These are phyloP conservation scores for Cladophialophora immunda DNA, from an alignment of 2,329 filamentous ascomycete genomes.

Conservation along the genomic window DNA sequence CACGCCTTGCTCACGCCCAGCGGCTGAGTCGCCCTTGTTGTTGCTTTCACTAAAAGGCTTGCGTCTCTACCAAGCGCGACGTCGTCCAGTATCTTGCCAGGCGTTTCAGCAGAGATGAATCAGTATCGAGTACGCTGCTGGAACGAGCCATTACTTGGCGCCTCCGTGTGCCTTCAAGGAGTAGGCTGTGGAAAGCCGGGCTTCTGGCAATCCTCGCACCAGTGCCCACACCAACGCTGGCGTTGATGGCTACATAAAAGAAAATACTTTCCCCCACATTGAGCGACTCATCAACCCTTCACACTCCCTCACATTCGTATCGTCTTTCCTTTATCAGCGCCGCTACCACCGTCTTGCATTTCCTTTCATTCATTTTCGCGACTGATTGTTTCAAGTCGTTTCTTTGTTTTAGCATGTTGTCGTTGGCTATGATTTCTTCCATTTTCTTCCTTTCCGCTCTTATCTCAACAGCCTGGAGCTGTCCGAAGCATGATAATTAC, in stretches of 20 bases:
- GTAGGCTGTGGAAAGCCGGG: constrained; percentile 12
- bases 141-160: constrained; percentile 19
- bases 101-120: constrained; percentile 18
- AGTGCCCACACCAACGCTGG: neutral
- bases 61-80: constrained; percentile 7
- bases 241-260: constrained; percentile 12
- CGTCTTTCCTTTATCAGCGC: constrained; percentile 9
- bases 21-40: constrained; percentile 10
- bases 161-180: constrained; percentile 10
- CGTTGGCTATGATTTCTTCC: constrained; percentile 18
- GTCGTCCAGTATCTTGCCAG: constrained; percentile 5
- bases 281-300: constrained; percentile 1
- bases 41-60: constrained; percentile 2
- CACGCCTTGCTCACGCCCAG: neutral
- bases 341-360: neutral
- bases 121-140: constrained; percentile 8
- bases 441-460: constrained; percentile 28
- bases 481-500: constrained; percentile 34
- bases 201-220: neutral
- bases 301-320: constrained; percentile 1
- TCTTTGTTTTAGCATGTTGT: constrained; percentile 8
- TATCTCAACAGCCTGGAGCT: constrained; percentile 35
- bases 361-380: neutral
- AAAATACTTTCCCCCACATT: constrained; percentile 4
- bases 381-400: neutral